Base-by-base conservation (phyloP, 352 stramenopile genomes). In the Phytopythium kandeliae region DNA sequence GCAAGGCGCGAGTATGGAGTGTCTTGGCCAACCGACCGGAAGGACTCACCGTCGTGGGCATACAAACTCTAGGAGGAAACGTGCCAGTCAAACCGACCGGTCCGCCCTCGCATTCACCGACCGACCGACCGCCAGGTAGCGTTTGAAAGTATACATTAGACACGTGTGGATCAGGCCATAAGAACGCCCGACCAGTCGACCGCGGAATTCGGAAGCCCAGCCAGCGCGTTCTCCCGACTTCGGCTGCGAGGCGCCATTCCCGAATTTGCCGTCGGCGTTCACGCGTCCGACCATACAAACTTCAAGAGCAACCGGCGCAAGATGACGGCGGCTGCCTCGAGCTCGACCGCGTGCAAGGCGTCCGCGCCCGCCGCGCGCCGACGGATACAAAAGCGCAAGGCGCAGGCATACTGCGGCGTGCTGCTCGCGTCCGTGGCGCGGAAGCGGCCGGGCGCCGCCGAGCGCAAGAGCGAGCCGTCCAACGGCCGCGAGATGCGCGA, bases 341-440 rank as follows among this genome's bases (percentile, higher is more conserved):
- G 19, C 37, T 25, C 12, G n/a, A n/a, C n/a, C 19, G 28, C 21
- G 37, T 21, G 19, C n/a, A 44, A 36, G 28, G 26, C 24, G 21
- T 33, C 41, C 22, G 22, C 15, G 7, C 24, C 24, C 16, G 25
- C 25, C 4, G 11, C 24, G 1, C 21, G 24, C 3, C 25, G 43
- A 6, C 43, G 43, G 43, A 35, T 26, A 25, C 28, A 22, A 17
- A 15, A 21, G 24, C 43, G 26, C 24, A 49, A 49, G 43, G 16
- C 43, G 16, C 43, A 49, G 8, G 43, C 43, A 17, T 49, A n/a
- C 28, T 49, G 43, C 26, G 43, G 43, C 6, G 26, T 49, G 8
- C 45, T 51, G 19, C 30, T 51, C 28, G 19, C 28, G n/a, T 51
- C 45, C 31, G 45, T 51, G 5, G 31, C 31, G 28, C 45, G 30